Percentiles rank a stretch among this genome's conserved stretches.
Conservation (phyloP, 1,284 basidiomycete species). For the Irpex rosettiformis region DNA sequence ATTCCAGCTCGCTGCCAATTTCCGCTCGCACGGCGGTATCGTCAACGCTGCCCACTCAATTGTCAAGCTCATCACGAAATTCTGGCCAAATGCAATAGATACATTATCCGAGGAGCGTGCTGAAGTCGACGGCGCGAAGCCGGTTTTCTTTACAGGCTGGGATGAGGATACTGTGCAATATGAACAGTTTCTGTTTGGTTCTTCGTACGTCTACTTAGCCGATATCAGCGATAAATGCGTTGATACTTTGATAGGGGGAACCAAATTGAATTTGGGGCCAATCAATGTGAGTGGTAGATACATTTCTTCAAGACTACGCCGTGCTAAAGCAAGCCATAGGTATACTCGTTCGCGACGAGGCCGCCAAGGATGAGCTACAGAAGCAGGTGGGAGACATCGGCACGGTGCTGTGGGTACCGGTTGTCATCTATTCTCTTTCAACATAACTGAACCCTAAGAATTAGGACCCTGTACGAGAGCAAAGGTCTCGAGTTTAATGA, state of each 20-base stretch:
- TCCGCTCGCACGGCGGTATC: conserved; percentile 65
- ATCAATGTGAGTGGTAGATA: conserved; percentile 48
- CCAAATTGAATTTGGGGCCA: conserved; percentile 62
- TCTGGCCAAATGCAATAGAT: conserved; percentile 71
- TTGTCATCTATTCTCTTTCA: not conserved
- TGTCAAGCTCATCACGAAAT: conserved; percentile 55
- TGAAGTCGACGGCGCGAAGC: conserved; percentile 54
- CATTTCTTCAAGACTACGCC: not conserved
- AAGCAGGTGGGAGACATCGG: conserved; percentile 57
- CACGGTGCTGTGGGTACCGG: conserved; percentile 50
- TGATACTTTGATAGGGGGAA: conserved; percentile 34
- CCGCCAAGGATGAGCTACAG: conserved; percentile 44
- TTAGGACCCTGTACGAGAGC: conserved; percentile 68
- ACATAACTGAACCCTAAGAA: not conserved
- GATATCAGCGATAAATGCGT: too few relatives aligned
- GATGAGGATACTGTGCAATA: conserved; percentile 49
- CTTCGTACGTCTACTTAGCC: conserved; percentile 41
- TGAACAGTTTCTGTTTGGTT: conserved; percentile 55
- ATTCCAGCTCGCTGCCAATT: conserved; percentile 65
- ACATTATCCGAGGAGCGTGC: conserved; percentile 54
- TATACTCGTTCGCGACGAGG: conserved; percentile 65
- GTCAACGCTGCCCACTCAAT: conserved; percentile 63
- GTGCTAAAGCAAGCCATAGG: conserved; percentile 32
- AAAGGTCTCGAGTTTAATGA: conserved; percentile 77
- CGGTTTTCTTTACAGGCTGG: conserved; percentile 57